A percentile compares a stretch with the other conserved stretches of the same genome.
These are phyloP conservation scores for Aspergillus chevalieri DNA, from an alignment of 2,329 filamentous ascomycete species.

Conservation along the genomic window DNA sequence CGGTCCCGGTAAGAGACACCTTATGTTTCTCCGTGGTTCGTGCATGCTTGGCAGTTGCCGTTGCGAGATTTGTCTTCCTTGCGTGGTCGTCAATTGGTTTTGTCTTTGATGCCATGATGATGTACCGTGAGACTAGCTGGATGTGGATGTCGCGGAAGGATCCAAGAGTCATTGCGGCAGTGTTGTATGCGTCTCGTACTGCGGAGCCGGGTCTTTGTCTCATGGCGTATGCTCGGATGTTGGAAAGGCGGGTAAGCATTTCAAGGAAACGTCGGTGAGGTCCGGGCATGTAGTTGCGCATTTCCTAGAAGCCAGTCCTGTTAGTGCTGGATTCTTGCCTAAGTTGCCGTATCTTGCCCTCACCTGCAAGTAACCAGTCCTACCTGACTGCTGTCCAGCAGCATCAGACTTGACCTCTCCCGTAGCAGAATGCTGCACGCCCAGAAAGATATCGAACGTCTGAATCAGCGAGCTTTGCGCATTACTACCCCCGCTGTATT, in stretches of 20 bases:
- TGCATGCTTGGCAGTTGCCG: slow-evolving; percentile 37
- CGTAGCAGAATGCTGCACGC: slow-evolving; percentile 42
- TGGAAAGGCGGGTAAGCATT: slow-evolving; percentile 39
- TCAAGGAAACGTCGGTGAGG: slow-evolving; percentile 47
- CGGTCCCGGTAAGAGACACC: slow-evolving; percentile 43
- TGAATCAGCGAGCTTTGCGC: slow-evolving; percentile 51
- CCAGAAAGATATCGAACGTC: slow-evolving; percentile 49
- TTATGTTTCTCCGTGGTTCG: slow-evolving; percentile 22
- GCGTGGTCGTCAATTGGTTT: slow-evolving; percentile 2
- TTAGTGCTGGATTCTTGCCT: background rate
- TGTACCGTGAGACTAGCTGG: slow-evolving; percentile 48
- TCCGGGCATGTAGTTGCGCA: slow-evolving; percentile 52
- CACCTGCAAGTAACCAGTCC: slow-evolving; percentile 26
- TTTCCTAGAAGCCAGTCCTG: slow-evolving; percentile 33
- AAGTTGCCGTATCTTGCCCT: slow-evolving; percentile 3
- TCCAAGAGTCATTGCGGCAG: slow-evolving; percentile 40
- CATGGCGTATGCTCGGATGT: slow-evolving; percentile 42
- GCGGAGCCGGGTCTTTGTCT: slow-evolving; percentile 24
- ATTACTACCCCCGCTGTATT: slow-evolving; percentile 51
- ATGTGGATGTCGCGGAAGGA: slow-evolving; percentile 49
- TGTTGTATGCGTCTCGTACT: slow-evolving; percentile 42
- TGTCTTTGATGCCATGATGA: slow-evolving; percentile 40
- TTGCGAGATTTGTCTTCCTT: slow-evolving; percentile 38
- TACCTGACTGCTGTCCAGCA: slow-evolving; percentile 13
- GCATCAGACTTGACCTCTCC: slow-evolving; percentile 24